Conservation (phyloP, 2,329 filamentous ascomycete genomes). For the Fusarium globosum region DNA sequence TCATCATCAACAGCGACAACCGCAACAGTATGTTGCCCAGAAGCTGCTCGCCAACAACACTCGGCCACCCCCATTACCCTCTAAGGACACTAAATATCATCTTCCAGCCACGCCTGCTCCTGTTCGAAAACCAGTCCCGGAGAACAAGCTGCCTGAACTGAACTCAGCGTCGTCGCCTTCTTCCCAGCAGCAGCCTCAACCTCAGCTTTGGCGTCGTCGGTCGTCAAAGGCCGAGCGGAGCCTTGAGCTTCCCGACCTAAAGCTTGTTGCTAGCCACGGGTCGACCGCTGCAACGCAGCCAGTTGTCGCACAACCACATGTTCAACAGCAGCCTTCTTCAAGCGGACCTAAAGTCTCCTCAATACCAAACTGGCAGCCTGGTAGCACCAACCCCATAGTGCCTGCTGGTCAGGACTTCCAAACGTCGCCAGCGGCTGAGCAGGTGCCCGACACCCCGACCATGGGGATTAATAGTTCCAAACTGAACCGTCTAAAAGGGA, state of each 20-base stretch:
- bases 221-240: conserved; percentile 61
- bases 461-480: conserved; percentile 52
- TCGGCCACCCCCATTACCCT: conserved; percentile 41
- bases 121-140: conserved; percentile 19
- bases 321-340: conserved; percentile 30
- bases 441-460: conserved; percentile 33
- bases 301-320: conserved; percentile 19
- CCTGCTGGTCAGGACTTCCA: conserved; percentile 23
- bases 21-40: conserved; percentile 40
- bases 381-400: conserved; percentile 15
- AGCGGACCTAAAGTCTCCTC: conserved; percentile 33
- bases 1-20: conserved; percentile 25
- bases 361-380: conserved; percentile 28
- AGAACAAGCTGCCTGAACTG: conserved; percentile 26
- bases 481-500: conserved; percentile 47
- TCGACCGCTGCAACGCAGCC: conserved; percentile 56
- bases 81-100: conserved; percentile 43
- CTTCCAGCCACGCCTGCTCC: conserved; percentile 38
- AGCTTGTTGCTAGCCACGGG: conserved; percentile 61
- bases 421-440: conserved; percentile 23
- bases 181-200: conserved; percentile 41
- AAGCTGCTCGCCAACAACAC: conserved; percentile 9
- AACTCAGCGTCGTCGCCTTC: conserved; percentile 43
- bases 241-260: conserved; percentile 60
- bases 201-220: conserved; percentile 61